Conservation (phyloP, 345 rosid species). For the Psidium friedrichsthalianum region DNA sequence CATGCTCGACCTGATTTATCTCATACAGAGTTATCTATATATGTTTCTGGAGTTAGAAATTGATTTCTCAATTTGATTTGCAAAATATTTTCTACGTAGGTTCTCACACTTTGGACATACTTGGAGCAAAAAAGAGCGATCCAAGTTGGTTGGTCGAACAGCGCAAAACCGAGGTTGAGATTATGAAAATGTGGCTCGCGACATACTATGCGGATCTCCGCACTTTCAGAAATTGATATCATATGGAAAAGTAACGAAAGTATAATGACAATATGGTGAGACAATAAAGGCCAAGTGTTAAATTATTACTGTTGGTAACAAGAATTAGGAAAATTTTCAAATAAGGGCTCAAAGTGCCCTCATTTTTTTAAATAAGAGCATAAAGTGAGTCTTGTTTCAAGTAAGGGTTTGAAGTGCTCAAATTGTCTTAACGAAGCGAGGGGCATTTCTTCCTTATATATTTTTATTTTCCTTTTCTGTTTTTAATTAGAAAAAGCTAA, state of each 20-base stretch:
- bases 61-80: neutral
- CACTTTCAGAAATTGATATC: neutral
- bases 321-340: no score
- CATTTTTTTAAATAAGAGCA: no score
- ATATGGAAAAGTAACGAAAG: neutral
- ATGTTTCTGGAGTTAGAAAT: neutral
- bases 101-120: constrained; percentile 25
- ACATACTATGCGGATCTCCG: constrained; percentile 11
- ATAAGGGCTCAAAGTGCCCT: no score
- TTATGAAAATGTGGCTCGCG: constrained; percentile 11
- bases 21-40: neutral
- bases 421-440: no score
- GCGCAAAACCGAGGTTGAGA: constrained; percentile 11
- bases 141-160: constrained; percentile 24
- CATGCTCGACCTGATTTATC: neutral
- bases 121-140: constrained; percentile 1
- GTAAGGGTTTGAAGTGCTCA: no score
- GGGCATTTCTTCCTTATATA: no score
- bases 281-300: neutral
- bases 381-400: no score
- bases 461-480: no score
- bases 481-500: no score
- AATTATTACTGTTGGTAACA: neutral
- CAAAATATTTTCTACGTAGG: constrained; percentile 6
- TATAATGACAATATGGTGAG: neutral